Evolutionary conservation across 192 early-diverging fungal genomes (phyloP), one percentile per base, ranked within the genome.

Genomic region (Backusella luteola): DNA sequence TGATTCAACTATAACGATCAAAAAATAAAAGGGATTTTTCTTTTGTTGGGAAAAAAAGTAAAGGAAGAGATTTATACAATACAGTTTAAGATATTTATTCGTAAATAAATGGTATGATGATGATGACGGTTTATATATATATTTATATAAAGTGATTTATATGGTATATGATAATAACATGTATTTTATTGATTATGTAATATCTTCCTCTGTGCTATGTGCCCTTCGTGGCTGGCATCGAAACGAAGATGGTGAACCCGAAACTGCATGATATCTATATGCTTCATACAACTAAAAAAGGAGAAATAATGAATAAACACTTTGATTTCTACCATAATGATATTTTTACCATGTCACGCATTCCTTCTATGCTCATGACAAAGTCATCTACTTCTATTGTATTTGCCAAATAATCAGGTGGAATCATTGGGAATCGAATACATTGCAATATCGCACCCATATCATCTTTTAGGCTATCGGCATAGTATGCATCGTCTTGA

Each of bases 341-440:
- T 11, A 11, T 39, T 1, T 76, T 79, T 66, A 79, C 81, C 75
- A 83, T 69, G 44, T 83, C 78, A 34, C 74, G 77, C 74, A 83
- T 83, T 36, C 78, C 81, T 39, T 73, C 67, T 56, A 66, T 66
- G 4, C 38, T 52, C 81, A 83, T 83, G 0, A 83, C 72, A 29
- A 71, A 52, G 1, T 38, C 39, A 74, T 83, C 52, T 26, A 14
- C 71, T 38, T 76, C 78, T 39, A 84, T 76, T 19, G 69, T 69
- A 35, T 77, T 76, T 15, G 71, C 32, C 63, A 84, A 69, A 71
- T 73, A 82, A n/a, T 71, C 39, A 21, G 73, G 73, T 29, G 53
- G 21, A 69, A 84, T 84, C 9, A 80, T 21, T 4, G 84, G 84
- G 38, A 84, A 84, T 36, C 78, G 29, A 38, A 84, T 74, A n/a